Base-by-base conservation (phyloP, 2,329 filamentous ascomycete genomes). In the Plenodomus tracheiphilus region DNA sequence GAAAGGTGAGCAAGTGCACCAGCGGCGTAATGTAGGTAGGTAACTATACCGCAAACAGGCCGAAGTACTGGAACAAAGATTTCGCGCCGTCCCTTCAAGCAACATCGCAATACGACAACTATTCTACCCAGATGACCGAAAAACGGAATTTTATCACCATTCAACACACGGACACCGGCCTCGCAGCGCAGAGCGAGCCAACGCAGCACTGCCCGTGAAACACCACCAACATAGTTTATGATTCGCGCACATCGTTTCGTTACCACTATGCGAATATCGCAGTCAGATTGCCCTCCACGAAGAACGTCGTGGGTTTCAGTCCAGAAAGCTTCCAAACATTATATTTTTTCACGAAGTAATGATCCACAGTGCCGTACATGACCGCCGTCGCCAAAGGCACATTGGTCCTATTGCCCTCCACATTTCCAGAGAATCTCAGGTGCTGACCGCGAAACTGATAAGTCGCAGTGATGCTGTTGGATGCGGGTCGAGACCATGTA, bases 361-460 rank as follows among this genome's bases (percentile, higher is more conserved):
- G 28, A 15, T 32, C 28, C 28, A 32, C 28, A 15, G 28, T 32
- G 15, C 28, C 28, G 15, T 32, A 32, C 6, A 32, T 32, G 28
- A 15, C 11, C 28, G 28, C 28, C 28, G 28, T 32, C 13, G 28
- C 28, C 13, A 32, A 32, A 6, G 7, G 28, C 15, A 8, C 28
- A 32, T 11, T 15, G 4, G 28, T 32, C 13, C 28, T 32, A 15
- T 32, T 15, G 28, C 28, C 28, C 9, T 6, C 13, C 6, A 15
- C 28, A 32, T 32, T 15, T 4, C 28, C 11, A 4, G 4, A 4
- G 11, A 32, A 32, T 15, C 28, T 10, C 28, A 15, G 15, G 38
- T 47, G 44, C 7, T 41, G 38, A 8, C 38, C 44, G 10, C 44
- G 18, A 4, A 38, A 3, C 16, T 47, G 44, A 13, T 18, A 41